A percentile compares a stretch with the other conserved stretches of the same genome.
phyloP scores from a whole-genome alignment of 305 asterid species.

The Fraxinus latifolia region DNA sequence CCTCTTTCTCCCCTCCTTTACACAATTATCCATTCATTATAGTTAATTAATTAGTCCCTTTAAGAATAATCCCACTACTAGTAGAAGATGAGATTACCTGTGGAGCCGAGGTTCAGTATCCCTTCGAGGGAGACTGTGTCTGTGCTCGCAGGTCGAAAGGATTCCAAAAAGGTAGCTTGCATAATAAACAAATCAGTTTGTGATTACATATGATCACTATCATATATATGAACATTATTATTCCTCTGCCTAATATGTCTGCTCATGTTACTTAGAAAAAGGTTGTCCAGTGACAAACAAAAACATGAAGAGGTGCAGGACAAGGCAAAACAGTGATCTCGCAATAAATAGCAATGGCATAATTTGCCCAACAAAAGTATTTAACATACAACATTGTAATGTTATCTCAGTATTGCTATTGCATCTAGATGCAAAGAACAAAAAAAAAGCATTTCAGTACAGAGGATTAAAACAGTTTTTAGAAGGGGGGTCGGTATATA shows the following conservation, averaged over 20 bases:
- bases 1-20: neutral
- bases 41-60: neutral
- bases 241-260: neutral
- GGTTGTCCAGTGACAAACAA: neutral
- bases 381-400: neutral
- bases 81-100: neutral
- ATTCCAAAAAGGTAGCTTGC: neutral
- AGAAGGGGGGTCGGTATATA: conserved; percentile 1
- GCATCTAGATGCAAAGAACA: neutral
- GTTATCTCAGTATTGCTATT: neutral
- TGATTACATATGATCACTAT: neutral
- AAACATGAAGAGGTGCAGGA: neutral
- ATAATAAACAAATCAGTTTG: neutral
- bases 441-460: neutral
- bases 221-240: neutral
- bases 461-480: neutral
- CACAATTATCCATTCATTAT: conserved; percentile 16
- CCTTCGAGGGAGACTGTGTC: neutral
- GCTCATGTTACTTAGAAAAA: neutral
- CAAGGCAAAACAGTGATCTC: neutral
- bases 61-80: neutral
- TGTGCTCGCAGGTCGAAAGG: neutral
- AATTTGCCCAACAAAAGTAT: neutral
- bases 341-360: neutral
- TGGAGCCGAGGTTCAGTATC: neutral